Conservation (phyloP, 106 monocot genomes). For the Apostasia ramifera region DNA sequence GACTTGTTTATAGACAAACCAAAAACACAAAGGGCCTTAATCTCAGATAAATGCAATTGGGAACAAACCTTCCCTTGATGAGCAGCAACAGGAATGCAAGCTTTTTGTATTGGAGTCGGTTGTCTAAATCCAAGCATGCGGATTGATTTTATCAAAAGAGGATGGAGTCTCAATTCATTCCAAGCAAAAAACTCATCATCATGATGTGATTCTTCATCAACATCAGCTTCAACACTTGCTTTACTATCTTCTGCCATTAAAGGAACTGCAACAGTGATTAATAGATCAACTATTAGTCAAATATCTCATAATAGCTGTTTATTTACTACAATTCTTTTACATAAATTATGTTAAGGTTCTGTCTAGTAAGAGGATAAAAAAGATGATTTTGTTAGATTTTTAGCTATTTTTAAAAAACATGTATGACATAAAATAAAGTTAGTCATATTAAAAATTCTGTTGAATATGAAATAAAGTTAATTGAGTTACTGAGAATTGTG, state of each 20-base stretch:
- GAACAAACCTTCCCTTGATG: slow-evolving; percentile 88
- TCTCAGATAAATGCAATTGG: background rate
- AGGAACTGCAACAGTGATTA: background rate
- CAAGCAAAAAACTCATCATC: slow-evolving; percentile 78
- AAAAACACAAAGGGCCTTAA: background rate
- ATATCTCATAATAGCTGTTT: background rate
- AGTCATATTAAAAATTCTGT: too few species aligned
- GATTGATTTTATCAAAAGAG: slow-evolving; percentile 78
- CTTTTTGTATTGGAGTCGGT: slow-evolving; percentile 91
- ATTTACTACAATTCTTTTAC: background rate
- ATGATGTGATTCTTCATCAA: slow-evolving; percentile 23
- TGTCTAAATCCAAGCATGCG: slow-evolving; percentile 81
- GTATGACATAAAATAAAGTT: too few species aligned
- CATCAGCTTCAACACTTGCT: slow-evolving; percentile 8
- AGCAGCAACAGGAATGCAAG: slow-evolving; percentile 83
- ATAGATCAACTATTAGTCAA: background rate
- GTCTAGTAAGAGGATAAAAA: background rate
- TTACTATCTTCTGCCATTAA: slow-evolving; percentile 5
- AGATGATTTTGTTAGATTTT: too few species aligned
- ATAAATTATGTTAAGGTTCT: background rate
- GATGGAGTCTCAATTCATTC: slow-evolving; percentile 83
- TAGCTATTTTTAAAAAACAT: too few species aligned
- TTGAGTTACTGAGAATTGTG: too few species aligned
- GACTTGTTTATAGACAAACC: background rate
- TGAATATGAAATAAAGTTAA: too few species aligned